Conservation (phyloP, 2,329 filamentous ascomycete genomes). For the Nigrospora sphaerica region DNA sequence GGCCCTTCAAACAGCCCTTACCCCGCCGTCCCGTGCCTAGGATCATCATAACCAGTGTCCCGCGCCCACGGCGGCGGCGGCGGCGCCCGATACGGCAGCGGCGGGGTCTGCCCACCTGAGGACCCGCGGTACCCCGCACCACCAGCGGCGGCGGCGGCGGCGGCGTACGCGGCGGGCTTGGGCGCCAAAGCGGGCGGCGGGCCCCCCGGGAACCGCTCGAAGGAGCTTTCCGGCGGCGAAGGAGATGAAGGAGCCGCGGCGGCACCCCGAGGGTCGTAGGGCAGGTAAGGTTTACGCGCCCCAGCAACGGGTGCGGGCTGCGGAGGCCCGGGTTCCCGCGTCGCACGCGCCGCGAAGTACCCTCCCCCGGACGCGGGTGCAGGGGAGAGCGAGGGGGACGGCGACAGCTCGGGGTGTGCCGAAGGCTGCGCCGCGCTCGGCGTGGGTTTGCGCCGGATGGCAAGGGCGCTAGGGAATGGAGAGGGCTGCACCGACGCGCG, state of each 20-base stretch:
- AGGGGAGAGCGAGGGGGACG: neutral
- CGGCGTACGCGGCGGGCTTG: neutral
- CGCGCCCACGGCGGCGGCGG: too few relatives aligned
- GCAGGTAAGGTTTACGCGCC: neutral
- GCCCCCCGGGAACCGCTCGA: neutral
- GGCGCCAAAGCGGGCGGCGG: neutral
- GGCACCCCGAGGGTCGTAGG: neutral
- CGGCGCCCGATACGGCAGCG: too few relatives aligned
- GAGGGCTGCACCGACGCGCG: neutral
- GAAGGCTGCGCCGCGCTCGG: neutral
- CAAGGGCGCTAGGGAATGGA: neutral
- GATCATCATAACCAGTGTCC: too few relatives aligned
- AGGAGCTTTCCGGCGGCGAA: neutral
- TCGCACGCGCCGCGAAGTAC: neutral
- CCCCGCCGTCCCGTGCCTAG: too few relatives aligned
- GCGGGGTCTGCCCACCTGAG: too few relatives aligned
- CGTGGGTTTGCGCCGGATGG: neutral
- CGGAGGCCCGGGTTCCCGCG: neutral
- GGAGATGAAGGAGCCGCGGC: neutral
- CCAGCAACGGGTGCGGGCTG: neutral
- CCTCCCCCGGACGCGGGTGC: neutral
- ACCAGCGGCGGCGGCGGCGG: too few relatives aligned
- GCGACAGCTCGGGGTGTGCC: too few relatives aligned
- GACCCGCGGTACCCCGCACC: too few relatives aligned
- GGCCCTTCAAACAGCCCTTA: too few relatives aligned